Evolutionary conservation across 768 basidiomycete species (phyloP), one percentile per base, ranked within the genome.

Genomic region (Rhodotorula toruloides): DNA sequence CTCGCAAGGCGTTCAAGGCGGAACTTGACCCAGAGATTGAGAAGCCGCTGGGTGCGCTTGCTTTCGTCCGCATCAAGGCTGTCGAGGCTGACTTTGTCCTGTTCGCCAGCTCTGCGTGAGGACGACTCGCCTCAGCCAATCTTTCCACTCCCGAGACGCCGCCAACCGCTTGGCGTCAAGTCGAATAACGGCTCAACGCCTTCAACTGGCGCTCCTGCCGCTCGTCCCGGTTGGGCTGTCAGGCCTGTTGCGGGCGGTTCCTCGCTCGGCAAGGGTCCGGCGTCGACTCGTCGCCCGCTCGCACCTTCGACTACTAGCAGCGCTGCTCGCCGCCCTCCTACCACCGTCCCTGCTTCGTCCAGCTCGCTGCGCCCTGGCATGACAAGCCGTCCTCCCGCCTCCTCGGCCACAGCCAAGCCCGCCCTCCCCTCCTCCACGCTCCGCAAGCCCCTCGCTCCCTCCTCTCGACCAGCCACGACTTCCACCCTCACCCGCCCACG

Each of bases 101-200:
- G 3, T 29, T 9, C n/a, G n/a, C n/a, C 42, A 61, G 60, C 2
- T 22, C 40, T 42, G 40, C 10, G 6, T 5, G 22, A 36, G 9
- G 3, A 17, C 6, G 50, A 43, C 10, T 7, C 50, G 4, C 31
- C 43, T 3, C 42, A 54, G 17, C 60, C 60, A 6, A 13, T 61
- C 34, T 61, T 61, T 34, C 60, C 60, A 19, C 12, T 40, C 4
- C 60, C 60, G 4, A 54, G 46, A 34, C 50, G 36, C 32, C 60
- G 60, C 43, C n/a, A 50, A 8, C 40, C 50, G 4, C 60, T 54
- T 27, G 17, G n/a, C 4, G 4, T n/a, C 25, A 53, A 61, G 13
- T 11, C 52, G 5, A 12, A 29, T 31, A 60, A 43, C 50, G 3
- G 10, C 17, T 7, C 57, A 10, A 6, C 36, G 22, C 16, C 46